These are phyloP conservation scores for Ophiognomonia clavigignenti-juglandacearum DNA, from an alignment of 2,329 filamentous ascomycete genomes.

Conservation along the genomic window DNA sequence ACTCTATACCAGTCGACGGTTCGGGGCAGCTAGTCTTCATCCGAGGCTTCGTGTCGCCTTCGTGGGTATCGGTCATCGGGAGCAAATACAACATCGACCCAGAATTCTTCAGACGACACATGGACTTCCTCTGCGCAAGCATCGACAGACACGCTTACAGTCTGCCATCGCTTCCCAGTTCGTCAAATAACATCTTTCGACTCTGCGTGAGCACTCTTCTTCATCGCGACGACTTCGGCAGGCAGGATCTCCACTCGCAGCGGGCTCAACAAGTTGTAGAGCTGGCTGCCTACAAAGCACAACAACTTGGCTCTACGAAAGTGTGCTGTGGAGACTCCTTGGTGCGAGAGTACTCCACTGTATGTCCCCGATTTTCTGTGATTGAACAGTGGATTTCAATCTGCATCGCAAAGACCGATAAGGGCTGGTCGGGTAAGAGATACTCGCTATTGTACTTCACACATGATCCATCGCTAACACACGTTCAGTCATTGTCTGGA, in stretches of 20 bases:
- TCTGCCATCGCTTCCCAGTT: not conserved
- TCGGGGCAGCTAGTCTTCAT: not conserved
- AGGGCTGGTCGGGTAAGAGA: not conserved
- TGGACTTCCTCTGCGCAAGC: not conserved
- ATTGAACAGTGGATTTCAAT: not conserved
- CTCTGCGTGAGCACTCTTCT: not conserved
- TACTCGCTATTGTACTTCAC: not conserved
- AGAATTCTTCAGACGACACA: not conserved
- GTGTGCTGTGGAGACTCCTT: not conserved
- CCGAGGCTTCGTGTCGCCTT: not conserved
- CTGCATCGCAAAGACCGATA: not conserved
- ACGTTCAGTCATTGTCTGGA: not conserved
- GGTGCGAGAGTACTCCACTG: not conserved
- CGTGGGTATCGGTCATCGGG: not conserved
- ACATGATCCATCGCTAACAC: not conserved
- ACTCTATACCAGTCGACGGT: not conserved
- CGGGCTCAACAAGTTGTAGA: not conserved
- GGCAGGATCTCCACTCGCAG: not conserved
- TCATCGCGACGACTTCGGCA: not conserved
- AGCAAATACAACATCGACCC: not conserved
- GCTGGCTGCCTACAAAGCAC: not conserved
- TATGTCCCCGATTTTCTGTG: not conserved
- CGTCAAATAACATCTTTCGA: not conserved
- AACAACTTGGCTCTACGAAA: not conserved
- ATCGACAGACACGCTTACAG: not conserved